Base-by-base conservation (phyloP, 352 stramenopile species). In the Phytopythium mirpurense region DNA sequence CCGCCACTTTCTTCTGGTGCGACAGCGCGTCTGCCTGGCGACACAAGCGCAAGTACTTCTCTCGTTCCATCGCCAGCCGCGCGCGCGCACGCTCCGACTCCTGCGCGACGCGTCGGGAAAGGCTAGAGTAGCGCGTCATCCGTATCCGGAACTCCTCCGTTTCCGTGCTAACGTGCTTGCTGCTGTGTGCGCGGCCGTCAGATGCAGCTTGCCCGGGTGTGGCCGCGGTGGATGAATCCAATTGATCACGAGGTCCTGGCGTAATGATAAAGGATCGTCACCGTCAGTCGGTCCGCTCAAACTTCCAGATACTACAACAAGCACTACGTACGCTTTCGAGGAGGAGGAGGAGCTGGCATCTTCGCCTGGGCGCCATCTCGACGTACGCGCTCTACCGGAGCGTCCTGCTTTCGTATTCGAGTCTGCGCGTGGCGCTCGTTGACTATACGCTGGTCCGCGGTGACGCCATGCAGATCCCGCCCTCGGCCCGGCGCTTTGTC, bases 1-100 rank as follows among this genome's bases (percentile, higher is more conserved):
- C 70, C 0, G 74, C 70, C 4, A 89, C 68, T 19, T 75, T 78
- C 38, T 87, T 78, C 36, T 82, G 68, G n/a, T 89, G 81, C 42
- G 61, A 44, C 44, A 83, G 62, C n/a, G 60, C 58, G 6, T 83
- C 62, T 2, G 64, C 66, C 21, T 64, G 48, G 4, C 69, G 60
- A n/a, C 69, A 44, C 61, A 86, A 56, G 1, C 58, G 46, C 15
- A 79, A 29, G 53, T 78, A 87, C 26, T 70, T 78, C n/a, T 70
- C 52, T 40, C 76, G 75, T 37, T 88, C 74, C 24, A 70, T 38
- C 9, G 53, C 34, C 63, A 84, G 52, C 24, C 63, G 62, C 9
- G 45, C 59, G 12, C 65, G 67, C 5, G 73, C 68, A 19, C 57
- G 66, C 3, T 59, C 63, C 0, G 72, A 63, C 44, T 83, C 58